phyloP scores from a whole-genome alignment of 1,284 basidiomycete genomes.

The Rhizoctonia solani region DNA sequence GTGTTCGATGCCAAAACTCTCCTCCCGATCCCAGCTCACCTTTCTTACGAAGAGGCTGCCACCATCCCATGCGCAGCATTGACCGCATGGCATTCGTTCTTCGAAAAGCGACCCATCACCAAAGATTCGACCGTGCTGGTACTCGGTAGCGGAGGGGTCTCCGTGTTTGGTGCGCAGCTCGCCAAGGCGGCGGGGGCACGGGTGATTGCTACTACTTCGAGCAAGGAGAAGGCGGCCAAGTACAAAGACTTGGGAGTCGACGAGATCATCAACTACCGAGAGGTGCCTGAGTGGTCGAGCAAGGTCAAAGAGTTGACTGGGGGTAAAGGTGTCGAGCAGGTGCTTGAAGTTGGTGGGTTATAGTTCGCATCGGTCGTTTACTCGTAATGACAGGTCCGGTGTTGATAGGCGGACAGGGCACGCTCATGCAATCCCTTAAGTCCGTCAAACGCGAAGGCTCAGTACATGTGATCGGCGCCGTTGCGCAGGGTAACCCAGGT shows the following conservation, averaged over 20 bases:
- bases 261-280: conserved; percentile 62
- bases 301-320: conserved; percentile 52
- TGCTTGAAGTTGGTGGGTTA: conserved; percentile 20
- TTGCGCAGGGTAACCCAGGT: not conserved
- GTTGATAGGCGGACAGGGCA: conserved; percentile 6
- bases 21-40: not conserved
- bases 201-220: no score
- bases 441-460: conserved; percentile 8
- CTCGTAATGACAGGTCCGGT: no score
- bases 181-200: no score
- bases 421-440: conserved; percentile 1
- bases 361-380: no score
- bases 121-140: conserved; percentile 57
- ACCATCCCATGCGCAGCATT: conserved; percentile 53
- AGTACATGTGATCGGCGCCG: no score
- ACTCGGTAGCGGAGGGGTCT: conserved; percentile 63
- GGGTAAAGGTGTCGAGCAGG: conserved; percentile 7
- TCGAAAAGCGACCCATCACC: conserved; percentile 52
- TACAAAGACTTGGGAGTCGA: conserved; percentile 55
- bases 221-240: no score
- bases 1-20: conserved; percentile 18
- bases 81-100: conserved; percentile 57
- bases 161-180: conserved; percentile 58
- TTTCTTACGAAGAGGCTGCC: conserved; percentile 41
- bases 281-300: conserved; percentile 58